Conservation (phyloP, 2,329 filamentous ascomycete genomes). For the Purpureocillium takamizusanense region DNA sequence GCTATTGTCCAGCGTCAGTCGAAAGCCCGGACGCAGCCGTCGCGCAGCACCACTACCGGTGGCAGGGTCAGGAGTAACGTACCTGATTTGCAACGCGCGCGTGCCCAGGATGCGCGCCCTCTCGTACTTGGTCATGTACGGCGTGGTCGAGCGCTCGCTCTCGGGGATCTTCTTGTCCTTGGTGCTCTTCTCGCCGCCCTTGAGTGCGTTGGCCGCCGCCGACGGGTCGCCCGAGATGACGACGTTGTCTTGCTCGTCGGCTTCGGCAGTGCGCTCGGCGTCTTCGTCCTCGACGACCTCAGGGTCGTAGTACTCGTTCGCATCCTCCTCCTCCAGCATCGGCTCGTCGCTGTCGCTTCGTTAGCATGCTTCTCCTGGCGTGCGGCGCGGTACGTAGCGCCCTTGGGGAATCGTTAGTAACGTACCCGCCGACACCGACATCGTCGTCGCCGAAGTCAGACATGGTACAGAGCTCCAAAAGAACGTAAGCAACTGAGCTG, state of each 20-base stretch:
- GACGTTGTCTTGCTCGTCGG: conserved; percentile 50
- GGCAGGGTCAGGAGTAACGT: conserved; percentile 20
- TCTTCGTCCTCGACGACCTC: conserved; percentile 47
- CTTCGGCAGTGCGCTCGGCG: conserved; percentile 40
- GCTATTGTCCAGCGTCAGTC: conserved; percentile 35
- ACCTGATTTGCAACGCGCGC: conserved; percentile 92
- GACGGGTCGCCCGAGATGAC: conserved; percentile 54
- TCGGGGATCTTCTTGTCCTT: conserved; percentile 86
- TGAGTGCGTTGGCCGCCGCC: conserved; percentile 45
- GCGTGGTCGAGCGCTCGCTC: conserved; percentile 82
- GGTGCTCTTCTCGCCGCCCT: conserved; percentile 44
- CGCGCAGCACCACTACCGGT: no score
- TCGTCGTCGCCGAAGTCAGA: conserved; percentile 67
- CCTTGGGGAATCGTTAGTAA: conserved; percentile 8
- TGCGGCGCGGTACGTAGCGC: no score
- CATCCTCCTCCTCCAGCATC: conserved; percentile 63
- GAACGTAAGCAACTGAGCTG: no score
- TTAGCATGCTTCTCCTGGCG: no score
- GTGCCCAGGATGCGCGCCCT: conserved; percentile 87
- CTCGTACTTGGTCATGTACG: conserved; percentile 99
- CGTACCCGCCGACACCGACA: conserved; percentile 48
- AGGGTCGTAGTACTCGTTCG: conserved; percentile 44
- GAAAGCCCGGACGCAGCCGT: conserved; percentile 8
- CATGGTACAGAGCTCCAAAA: conserved; percentile 35
- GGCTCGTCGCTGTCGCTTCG: conserved; percentile 49